Evolutionary conservation across 768 basidiomycete species (phyloP).

Genomic region (Pleurotus djamor): DNA sequence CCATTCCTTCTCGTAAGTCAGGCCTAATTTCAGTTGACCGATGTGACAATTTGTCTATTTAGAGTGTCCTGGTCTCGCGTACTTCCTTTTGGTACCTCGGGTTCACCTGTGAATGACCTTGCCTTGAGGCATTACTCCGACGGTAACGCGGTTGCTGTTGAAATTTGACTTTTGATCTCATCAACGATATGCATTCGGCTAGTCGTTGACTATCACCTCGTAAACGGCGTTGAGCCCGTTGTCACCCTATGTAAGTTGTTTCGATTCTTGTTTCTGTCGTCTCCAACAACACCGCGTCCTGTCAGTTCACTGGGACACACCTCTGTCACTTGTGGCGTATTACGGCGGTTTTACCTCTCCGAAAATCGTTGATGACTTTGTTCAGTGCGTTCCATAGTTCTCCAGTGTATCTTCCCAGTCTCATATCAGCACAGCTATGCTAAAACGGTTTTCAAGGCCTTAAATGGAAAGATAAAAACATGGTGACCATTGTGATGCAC

Average conservation of each 20-base stretch:
- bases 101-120: constrained; percentile 47
- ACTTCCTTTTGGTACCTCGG: constrained; percentile 45
- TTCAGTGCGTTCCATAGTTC: constrained; percentile 28
- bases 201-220: constrained; percentile 45
- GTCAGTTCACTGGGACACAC: constrained; percentile 49
- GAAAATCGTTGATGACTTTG: constrained; percentile 44
- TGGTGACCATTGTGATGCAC: constrained; percentile 22
- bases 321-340: constrained; percentile 42
- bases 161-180: neutral
- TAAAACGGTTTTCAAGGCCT: constrained; percentile 45
- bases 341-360: constrained; percentile 49
- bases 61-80: constrained; percentile 53
- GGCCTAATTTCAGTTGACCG: neutral
- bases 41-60: neutral
- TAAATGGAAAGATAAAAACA: constrained; percentile 45
- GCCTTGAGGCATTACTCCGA: constrained; percentile 45
- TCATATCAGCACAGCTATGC: constrained; percentile 33
- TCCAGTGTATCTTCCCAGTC: neutral
- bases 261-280: neutral
- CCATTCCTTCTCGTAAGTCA: constrained; percentile 47
- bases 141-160: constrained; percentile 19
- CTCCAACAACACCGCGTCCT: neutral
- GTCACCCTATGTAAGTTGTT: constrained; percentile 45
- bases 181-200: neutral
- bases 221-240: constrained; percentile 40